Conservation (phyloP, 1,284 basidiomycete genomes). For the Puccinia triticina region DNA sequence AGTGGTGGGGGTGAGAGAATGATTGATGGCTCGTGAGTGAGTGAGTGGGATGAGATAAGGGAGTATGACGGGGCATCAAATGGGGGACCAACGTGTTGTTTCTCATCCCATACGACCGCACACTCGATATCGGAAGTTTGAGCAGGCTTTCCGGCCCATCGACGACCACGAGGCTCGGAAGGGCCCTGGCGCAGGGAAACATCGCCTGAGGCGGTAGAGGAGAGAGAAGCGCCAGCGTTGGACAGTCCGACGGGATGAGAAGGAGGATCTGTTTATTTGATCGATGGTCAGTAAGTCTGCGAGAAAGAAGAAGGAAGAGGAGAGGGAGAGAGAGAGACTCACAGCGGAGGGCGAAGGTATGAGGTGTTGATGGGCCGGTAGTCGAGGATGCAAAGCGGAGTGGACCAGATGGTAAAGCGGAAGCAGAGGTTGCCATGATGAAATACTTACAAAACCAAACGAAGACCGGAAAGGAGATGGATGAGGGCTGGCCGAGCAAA, state of each 20-base stretch:
- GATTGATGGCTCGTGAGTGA: background rate
- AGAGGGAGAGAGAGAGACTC: background rate
- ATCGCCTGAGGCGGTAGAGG: slow-evolving; percentile 49
- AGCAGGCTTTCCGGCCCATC: slow-evolving; percentile 39
- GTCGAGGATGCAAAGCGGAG: slow-evolving; percentile 26
- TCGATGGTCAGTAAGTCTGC: background rate
- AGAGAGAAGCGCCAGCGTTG: slow-evolving; percentile 42
- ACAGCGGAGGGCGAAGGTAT: slow-evolving; percentile 48
- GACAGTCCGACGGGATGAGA: slow-evolving; percentile 44
- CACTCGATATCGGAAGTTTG: slow-evolving; percentile 35
- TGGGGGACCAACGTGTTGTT: slow-evolving; percentile 37
- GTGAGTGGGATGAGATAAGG: background rate
- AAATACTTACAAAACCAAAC: slow-evolving; percentile 26
- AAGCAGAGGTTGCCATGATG: slow-evolving; percentile 39
- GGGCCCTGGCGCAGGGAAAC: slow-evolving; percentile 41
- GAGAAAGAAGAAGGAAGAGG: background rate
- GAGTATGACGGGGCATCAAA: background rate
- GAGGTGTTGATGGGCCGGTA: slow-evolving; percentile 4
- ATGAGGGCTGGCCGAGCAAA: too few species aligned
- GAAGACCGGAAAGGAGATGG: background rate
- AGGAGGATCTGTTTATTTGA: slow-evolving; percentile 28
- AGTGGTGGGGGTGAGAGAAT: too few species aligned
- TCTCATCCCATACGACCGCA: slow-evolving; percentile 44
- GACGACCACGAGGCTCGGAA: slow-evolving; percentile 33
- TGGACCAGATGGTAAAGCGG: slow-evolving; percentile 46